These are phyloP conservation scores for Nematodospora valgi DNA, from an alignment of 805 yeast genomes.

Conservation along the genomic window DNA sequence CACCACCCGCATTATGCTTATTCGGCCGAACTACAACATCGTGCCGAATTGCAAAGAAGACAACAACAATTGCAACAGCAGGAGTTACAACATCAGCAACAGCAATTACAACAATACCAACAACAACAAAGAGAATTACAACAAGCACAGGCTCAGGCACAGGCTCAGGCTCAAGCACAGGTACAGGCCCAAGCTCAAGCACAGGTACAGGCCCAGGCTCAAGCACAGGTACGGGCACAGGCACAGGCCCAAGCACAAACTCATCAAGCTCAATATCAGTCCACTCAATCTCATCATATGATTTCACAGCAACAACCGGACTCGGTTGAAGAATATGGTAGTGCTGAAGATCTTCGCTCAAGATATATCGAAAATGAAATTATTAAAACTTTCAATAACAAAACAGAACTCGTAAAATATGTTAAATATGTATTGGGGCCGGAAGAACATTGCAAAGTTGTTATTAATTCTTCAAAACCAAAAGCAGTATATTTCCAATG, in stretches of 20 bases:
- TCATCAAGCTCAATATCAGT: constrained; percentile 1
- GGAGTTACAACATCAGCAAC: constrained; percentile 14
- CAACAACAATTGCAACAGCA: constrained; percentile 18
- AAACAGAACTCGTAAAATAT: constrained; percentile 25
- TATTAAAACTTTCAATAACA: constrained; percentile 25
- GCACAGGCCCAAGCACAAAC: constrained; percentile 9
- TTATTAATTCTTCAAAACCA: constrained; percentile 45
- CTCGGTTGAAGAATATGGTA: constrained; percentile 12
- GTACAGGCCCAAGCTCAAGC: constrained; percentile 11
- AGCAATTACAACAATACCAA: constrained; percentile 10
- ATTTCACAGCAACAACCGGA: constrained; percentile 5
- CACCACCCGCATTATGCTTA: constrained; percentile 8
- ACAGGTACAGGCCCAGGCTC: constrained; percentile 8
- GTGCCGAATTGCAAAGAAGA: constrained; percentile 15
- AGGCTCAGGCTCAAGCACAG: constrained; percentile 10
- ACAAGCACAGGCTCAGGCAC: constrained; percentile 11
- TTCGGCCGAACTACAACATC: constrained; percentile 19
- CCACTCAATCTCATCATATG: background rate
- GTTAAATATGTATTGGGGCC: constrained; percentile 38
- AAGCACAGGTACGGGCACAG: constrained; percentile 7
- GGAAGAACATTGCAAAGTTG: constrained; percentile 40
- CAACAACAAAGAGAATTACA: constrained; percentile 6
- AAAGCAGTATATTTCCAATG: constrained; percentile 48
- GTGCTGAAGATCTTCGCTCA: constrained; percentile 18
- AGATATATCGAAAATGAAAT: constrained; percentile 29